Conservation (phyloP, 2,329 filamentous ascomycete genomes). For the Aureobasidium uvarum region DNA sequence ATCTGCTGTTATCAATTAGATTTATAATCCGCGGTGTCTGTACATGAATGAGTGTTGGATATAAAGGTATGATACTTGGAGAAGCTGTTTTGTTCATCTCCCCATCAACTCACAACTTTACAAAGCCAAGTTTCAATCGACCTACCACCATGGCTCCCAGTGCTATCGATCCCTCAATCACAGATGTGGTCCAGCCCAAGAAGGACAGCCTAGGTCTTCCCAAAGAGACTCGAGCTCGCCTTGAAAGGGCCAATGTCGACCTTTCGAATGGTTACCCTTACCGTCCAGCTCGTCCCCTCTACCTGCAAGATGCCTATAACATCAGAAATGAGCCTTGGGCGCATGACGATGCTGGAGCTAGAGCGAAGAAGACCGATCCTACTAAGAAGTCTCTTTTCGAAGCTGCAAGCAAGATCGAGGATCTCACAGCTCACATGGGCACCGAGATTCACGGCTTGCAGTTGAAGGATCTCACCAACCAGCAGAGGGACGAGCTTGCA, state of each 20-base stretch:
- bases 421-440: constrained; percentile 62
- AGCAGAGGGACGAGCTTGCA: constrained; percentile 62
- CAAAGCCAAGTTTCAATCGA: not conserved
- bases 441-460: constrained; percentile 65
- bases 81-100: not conserved
- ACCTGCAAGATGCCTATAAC: constrained; percentile 66
- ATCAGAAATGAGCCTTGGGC: constrained; percentile 54
- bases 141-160: constrained; percentile 15
- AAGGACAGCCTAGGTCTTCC: constrained; percentile 67
- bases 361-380: constrained; percentile 48
- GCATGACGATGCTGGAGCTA: constrained; percentile 60
- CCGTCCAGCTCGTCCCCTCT: constrained; percentile 64
- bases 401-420: constrained; percentile 61
- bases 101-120: not conserved
- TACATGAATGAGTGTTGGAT: not conserved
- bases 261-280: constrained; percentile 70
- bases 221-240: constrained; percentile 54
- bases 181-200: constrained; percentile 60
- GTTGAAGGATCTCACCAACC: constrained; percentile 58
- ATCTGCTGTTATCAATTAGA: not conserved
- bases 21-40: not conserved
- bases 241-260: constrained; percentile 68
- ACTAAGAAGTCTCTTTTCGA: constrained; percentile 58
- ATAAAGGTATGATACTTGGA: not conserved
- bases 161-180: constrained; percentile 45